phyloP scores from a whole-genome alignment of 2,329 filamentous ascomycete genomes.

The Berkeleyomyces rouxiae region DNA sequence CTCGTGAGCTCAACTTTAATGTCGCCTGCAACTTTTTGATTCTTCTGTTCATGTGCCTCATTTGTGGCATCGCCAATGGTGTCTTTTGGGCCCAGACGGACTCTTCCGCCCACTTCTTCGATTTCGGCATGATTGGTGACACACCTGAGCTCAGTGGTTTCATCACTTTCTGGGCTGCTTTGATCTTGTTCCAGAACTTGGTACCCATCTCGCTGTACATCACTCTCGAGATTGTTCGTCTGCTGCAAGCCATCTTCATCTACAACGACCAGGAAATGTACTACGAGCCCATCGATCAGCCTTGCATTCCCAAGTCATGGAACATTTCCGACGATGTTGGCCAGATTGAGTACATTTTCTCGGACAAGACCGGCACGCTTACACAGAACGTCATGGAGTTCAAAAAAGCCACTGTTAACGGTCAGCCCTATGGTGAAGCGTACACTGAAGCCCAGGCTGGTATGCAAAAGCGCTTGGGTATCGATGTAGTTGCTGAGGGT shows the following conservation, averaged over 20 bases:
- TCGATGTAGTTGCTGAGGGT: slow-evolving; percentile 69
- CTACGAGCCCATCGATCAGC: slow-evolving; percentile 83
- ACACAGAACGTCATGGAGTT: slow-evolving; percentile 99
- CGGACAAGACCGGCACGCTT: slow-evolving; percentile 90
- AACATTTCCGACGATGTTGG: slow-evolving; percentile 97
- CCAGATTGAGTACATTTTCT: slow-evolving; percentile 98
- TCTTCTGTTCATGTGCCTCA: slow-evolving; percentile 73
- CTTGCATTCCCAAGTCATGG: slow-evolving; percentile 94
- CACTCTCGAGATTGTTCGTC: slow-evolving; percentile 86
- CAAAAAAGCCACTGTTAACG: slow-evolving; percentile 95
- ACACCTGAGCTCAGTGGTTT: slow-evolving; percentile 67
- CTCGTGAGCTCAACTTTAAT: slow-evolving; percentile 89
- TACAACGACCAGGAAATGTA: slow-evolving; percentile 96
- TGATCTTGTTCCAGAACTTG: slow-evolving; percentile 97
- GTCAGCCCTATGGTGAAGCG: slow-evolving; percentile 89
- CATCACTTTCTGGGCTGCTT: slow-evolving; percentile 88
- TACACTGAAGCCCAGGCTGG: slow-evolving; percentile 95
- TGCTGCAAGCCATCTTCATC: slow-evolving; percentile 88
- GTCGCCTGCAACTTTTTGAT: slow-evolving; percentile 93
- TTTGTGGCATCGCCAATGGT: slow-evolving; percentile 73
- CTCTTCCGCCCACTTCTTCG: slow-evolving; percentile 65
- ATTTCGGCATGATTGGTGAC: slow-evolving; percentile 67
- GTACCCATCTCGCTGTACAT: slow-evolving; percentile 97
- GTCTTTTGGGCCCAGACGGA: slow-evolving; percentile 59
- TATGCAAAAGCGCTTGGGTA: slow-evolving; percentile 80